Conservation (phyloP, 805 yeast genomes). For the Candida bentonensis region DNA sequence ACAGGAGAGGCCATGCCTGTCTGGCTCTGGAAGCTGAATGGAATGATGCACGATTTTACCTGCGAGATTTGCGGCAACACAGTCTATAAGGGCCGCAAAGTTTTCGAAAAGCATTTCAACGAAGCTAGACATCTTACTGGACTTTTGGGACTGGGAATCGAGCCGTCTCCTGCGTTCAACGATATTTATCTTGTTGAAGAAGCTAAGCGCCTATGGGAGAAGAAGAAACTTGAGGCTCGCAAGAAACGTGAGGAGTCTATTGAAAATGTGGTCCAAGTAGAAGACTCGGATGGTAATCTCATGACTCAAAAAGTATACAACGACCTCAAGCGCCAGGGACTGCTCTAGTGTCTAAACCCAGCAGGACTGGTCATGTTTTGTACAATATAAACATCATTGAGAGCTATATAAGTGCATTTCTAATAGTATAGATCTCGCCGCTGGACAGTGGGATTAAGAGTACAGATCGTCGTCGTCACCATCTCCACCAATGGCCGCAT, state of each 20-base stretch:
- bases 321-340: constrained; percentile 80
- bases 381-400: too few species aligned
- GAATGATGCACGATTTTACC: constrained; percentile 51
- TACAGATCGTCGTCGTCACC: constrained; percentile 54
- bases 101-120: constrained; percentile 64
- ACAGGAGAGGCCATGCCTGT: constrained; percentile 76
- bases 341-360: too few species aligned
- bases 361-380: too few species aligned
- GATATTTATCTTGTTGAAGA: constrained; percentile 58
- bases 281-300: constrained; percentile 86
- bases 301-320: constrained; percentile 72
- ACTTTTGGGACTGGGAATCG: constrained; percentile 58
- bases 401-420: too few species aligned
- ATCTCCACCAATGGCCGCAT: constrained; percentile 34
- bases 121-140: constrained; percentile 61
- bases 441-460: too few species aligned
- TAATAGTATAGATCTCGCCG: too few species aligned
- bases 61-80: constrained; percentile 84
- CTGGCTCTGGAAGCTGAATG: constrained; percentile 87
- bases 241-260: constrained; percentile 21
- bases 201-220: constrained; percentile 43
- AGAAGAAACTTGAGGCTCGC: constrained; percentile 26
- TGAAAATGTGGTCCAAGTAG: constrained; percentile 63
- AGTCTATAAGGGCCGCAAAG: constrained; percentile 56
- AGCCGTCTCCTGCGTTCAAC: constrained; percentile 38